Evolutionary conservation across 441 rosid genomes (phyloP).

Genomic region (Euphorbia schlechtendalii): DNA sequence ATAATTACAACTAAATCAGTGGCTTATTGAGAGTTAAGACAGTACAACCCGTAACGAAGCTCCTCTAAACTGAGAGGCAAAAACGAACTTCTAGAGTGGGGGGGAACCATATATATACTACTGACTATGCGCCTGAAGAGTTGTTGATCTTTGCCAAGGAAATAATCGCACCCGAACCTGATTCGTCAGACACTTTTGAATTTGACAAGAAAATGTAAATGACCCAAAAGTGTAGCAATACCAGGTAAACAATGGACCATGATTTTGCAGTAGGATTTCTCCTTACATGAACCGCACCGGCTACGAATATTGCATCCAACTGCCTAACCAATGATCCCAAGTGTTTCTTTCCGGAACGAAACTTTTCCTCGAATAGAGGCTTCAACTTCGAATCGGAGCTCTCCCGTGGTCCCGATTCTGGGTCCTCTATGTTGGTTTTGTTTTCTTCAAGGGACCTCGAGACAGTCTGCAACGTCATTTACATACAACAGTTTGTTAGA

Average conservation of each 20-base stretch:
- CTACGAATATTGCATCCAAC: conserved; percentile 64
- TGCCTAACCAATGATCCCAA: conserved; percentile 62
- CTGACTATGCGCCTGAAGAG: conserved; percentile 34
- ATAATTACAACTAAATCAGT: conserved; percentile 15
- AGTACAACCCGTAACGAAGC: conserved; percentile 7
- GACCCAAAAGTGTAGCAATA: conserved; percentile 93
- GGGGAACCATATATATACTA: background rate
- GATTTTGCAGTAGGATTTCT: conserved; percentile 68
- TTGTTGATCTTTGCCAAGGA: conserved; percentile 74
- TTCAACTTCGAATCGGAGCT: conserved; percentile 44
- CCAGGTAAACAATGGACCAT: conserved; percentile 66
- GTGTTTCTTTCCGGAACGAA: conserved; percentile 66
- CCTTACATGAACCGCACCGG: conserved; percentile 66
- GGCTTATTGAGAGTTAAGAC: conserved; percentile 10
- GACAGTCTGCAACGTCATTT: conserved; percentile 40
- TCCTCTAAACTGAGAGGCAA: conserved; percentile 26
- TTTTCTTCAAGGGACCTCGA: conserved; percentile 78
- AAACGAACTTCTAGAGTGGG: conserved; percentile 5
- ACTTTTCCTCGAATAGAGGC: conserved; percentile 52
- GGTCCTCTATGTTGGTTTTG: conserved; percentile 43
- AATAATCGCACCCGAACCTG: conserved; percentile 65
- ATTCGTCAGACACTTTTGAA: conserved; percentile 38
- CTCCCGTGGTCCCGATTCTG: conserved; percentile 65
- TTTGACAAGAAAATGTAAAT: conserved; percentile 64
- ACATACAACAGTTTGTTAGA: background rate